These are phyloP conservation scores for Mortierella hygrophila DNA, from an alignment of 192 early-diverging fungal species.

Conservation along the genomic window DNA sequence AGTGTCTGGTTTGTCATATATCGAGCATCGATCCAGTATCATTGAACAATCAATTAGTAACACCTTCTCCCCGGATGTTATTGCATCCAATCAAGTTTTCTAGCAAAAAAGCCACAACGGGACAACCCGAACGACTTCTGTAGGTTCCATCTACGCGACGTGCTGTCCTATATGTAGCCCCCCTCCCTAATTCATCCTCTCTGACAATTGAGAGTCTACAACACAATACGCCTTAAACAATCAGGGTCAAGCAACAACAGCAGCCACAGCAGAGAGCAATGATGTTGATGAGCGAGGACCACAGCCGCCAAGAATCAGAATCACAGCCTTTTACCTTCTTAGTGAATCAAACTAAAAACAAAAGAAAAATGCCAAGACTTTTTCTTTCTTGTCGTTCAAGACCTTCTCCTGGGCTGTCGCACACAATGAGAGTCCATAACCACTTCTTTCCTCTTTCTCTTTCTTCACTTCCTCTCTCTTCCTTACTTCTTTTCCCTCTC, in stretches of 20 bases:
- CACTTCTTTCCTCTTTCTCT: background rate
- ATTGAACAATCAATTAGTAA: too few species aligned
- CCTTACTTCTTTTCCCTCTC: background rate
- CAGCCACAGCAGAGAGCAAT: background rate
- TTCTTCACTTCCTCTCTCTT: background rate
- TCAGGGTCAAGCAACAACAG: background rate
- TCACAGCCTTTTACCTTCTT: background rate
- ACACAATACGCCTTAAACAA: background rate
- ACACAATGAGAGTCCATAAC: background rate
- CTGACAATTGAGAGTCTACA: background rate
- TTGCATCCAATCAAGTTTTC: too few species aligned
- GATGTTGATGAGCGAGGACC: background rate
- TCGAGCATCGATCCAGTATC: background rate
- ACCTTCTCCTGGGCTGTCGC: background rate
- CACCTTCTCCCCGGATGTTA: too few species aligned
- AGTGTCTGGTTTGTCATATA: background rate
- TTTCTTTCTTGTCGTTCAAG: background rate
- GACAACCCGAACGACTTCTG: too few species aligned
- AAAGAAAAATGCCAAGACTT: conserved; percentile 25
- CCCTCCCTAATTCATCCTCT: background rate
- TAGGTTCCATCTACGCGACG: background rate
- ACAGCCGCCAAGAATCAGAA: conserved; percentile 6
- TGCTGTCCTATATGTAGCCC: background rate
- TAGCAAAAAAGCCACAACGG: too few species aligned
- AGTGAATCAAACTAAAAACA: background rate